These are phyloP conservation scores for Picocystis sp. DNA, from an alignment of 163 green algal species.

Conservation along the genomic window DNA sequence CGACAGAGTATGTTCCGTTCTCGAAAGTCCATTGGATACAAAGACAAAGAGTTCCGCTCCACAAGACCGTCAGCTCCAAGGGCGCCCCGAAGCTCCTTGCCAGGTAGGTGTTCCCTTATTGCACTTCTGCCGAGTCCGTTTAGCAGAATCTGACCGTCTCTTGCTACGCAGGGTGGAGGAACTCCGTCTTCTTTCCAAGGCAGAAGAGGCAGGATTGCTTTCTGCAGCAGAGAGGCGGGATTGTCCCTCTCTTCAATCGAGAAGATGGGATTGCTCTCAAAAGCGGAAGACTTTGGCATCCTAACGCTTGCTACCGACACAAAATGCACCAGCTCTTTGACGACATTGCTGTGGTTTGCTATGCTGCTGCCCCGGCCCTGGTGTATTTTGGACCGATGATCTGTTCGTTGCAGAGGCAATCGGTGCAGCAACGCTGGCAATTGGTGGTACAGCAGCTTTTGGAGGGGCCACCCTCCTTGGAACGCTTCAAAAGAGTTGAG, in stretches of 20 bases:
- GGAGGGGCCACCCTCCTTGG: conserved; percentile 26
- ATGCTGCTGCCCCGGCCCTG: conserved; percentile 24
- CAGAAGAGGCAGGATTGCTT: conserved; percentile 23
- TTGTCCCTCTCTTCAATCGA: conserved; percentile 22
- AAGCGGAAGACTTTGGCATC: conserved; percentile 15
- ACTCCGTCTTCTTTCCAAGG: conserved; percentile 26
- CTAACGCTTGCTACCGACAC: conserved; percentile 8
- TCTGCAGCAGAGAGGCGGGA: conserved; percentile 16
- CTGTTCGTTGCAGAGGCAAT: conserved; percentile 22
- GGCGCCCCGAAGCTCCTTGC: no score
- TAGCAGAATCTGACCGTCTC: no score
- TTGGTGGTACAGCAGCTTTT: conserved; percentile 30
- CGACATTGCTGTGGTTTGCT: conserved; percentile 22
- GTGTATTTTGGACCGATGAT: conserved; percentile 44
- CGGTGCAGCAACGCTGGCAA: conserved; percentile 17
- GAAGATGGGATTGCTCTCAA: conserved; percentile 26
- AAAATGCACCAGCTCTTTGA: conserved; percentile 37
- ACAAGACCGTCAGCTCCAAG: no score
- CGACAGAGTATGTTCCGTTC: no score
- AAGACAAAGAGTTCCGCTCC: no score
- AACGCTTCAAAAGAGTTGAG: conserved; percentile 25
- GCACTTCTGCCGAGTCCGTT: no score
- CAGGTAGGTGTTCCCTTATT: no score
- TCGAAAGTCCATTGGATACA: no score
- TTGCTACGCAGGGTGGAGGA: conserved; percentile 18